phyloP scores from a whole-genome alignment of 495 filamentous ascomycete genomes.

The Usnea hakonensis region DNA sequence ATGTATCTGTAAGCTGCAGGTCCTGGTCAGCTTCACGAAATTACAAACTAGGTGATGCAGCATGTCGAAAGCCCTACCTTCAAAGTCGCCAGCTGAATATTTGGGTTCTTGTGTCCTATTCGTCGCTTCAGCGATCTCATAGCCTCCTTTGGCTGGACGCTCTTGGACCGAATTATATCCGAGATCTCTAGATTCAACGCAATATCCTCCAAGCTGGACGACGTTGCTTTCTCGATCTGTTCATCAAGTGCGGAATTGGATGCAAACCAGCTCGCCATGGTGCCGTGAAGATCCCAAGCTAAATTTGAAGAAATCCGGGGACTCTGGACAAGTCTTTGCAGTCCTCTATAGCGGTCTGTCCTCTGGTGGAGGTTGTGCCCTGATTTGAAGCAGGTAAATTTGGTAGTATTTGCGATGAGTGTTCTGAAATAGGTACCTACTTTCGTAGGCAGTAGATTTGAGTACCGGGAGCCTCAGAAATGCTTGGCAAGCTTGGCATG shows the following conservation, averaged over 20 bases:
- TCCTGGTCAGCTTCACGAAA: conserved; percentile 5
- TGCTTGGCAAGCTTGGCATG: conserved; percentile 17
- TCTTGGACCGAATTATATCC: conserved; percentile 91
- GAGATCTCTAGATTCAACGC: conserved; percentile 95
- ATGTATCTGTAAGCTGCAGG: conserved; percentile 80
- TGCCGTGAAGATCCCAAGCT: conserved; percentile 20
- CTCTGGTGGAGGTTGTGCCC: neutral
- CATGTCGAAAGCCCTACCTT: conserved; percentile 53
- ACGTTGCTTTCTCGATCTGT: conserved; percentile 90
- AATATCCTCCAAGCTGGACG: conserved; percentile 95
- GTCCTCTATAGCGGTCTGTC: neutral
- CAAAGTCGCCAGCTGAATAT: conserved; percentile 84
- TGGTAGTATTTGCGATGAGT: too few relatives aligned
- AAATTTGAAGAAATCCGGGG: neutral
- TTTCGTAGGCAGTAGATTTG: too few relatives aligned
- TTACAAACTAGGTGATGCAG: neutral
- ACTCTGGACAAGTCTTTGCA: neutral
- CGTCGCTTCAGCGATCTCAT: conserved; percentile 92
- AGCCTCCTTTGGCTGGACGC: conserved; percentile 91
- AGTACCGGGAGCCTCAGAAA: conserved; percentile 7
- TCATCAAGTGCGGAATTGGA: conserved; percentile 85
- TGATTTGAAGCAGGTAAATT: too few relatives aligned
- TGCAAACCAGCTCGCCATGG: conserved; percentile 89
- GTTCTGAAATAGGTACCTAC: too few relatives aligned
- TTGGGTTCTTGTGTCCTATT: conserved; percentile 93